Evolutionary conservation across 306 rosid species (phyloP).

Genomic region (Glycyrrhiza uralensis): DNA sequence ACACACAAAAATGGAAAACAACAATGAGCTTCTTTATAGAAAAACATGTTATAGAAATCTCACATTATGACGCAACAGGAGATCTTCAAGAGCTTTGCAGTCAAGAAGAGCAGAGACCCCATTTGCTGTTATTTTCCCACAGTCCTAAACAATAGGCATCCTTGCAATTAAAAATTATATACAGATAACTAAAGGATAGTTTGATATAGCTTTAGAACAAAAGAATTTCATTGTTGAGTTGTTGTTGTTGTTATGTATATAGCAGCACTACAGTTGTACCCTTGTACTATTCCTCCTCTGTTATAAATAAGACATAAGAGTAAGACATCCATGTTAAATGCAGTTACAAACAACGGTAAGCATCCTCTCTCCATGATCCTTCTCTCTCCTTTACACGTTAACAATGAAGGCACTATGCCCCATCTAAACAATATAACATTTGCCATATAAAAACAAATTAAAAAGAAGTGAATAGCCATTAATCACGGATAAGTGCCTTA

Average conservation of each 20-base stretch:
- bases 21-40: neutral
- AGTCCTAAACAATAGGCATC: slow-evolving; percentile 50
- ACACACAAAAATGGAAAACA: neutral
- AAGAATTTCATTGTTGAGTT: neutral
- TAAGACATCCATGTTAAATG: neutral
- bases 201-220: slow-evolving; percentile 11
- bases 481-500: slow-evolving; percentile 3
- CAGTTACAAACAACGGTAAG: neutral
- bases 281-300: neutral
- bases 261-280: neutral
- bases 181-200: neutral
- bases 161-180: slow-evolving; percentile 1
- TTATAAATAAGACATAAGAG: slow-evolving; percentile 8
- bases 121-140: slow-evolving; percentile 66
- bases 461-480: neutral
- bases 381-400: neutral
- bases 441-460: neutral
- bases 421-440: slow-evolving; percentile 1
- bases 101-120: slow-evolving; percentile 66
- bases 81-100: slow-evolving; percentile 83
- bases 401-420: neutral
- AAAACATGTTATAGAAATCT: slow-evolving; percentile 25
- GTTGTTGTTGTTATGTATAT: neutral
- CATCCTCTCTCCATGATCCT: neutral
- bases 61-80: slow-evolving; percentile 79